Conservation (phyloP, 306 rosid species). For the Begonia loranthoides region DNA sequence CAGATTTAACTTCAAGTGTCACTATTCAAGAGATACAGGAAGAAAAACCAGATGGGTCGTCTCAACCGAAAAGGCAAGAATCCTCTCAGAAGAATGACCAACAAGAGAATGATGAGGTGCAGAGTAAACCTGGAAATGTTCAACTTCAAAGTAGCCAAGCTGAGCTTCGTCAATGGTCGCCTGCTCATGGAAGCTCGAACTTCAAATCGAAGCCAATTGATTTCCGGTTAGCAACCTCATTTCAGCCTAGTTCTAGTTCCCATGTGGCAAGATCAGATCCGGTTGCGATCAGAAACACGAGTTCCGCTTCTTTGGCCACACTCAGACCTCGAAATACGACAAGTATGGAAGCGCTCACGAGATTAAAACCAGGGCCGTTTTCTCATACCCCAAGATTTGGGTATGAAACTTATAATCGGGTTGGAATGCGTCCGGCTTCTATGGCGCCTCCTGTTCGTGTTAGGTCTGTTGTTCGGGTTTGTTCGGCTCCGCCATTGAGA, state of each 20-base stretch:
- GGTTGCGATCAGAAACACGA: conserved; percentile 19
- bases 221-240: conserved; percentile 21
- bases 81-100: conserved; percentile 25
- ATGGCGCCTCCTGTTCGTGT: conserved; percentile 73
- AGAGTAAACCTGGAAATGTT: conserved; percentile 19
- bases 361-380: conserved; percentile 29
- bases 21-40: conserved; percentile 71
- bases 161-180: too few relatives aligned
- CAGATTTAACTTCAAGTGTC: conserved; percentile 41
- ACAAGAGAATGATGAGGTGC: conserved; percentile 18
- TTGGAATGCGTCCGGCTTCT: conserved; percentile 27
- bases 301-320: conserved; percentile 22
- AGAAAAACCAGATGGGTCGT: conserved; percentile 36
- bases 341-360: conserved; percentile 25
- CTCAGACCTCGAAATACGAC: conserved; percentile 25
- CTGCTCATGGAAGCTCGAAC: conserved; percentile 3
- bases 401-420: conserved; percentile 21
- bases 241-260: conserved; percentile 14
- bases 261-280: conserved; percentile 26
- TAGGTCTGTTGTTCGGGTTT: conserved; percentile 70
- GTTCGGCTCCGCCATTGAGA: conserved; percentile 70
- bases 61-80: conserved; percentile 20
- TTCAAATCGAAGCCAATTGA: conserved; percentile 21
- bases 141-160: conserved; percentile 19
- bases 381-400: conserved; percentile 18